Evolutionary conservation across 2,329 filamentous ascomycete species (phyloP).

Genomic region (Colletotrichum abscissum): DNA sequence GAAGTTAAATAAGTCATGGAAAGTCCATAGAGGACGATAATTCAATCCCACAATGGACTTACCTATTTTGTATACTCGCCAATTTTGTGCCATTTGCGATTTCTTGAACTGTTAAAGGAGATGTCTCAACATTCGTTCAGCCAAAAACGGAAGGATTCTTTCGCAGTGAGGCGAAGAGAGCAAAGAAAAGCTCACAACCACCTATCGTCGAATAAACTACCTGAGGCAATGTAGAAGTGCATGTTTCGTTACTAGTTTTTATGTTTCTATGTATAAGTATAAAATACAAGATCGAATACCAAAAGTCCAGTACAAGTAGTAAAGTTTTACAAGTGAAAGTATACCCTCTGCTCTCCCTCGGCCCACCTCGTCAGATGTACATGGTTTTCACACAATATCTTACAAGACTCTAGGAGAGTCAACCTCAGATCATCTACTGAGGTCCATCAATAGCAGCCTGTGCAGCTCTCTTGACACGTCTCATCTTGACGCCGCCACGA

Average conservation of each 20-base stretch:
- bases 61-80: too few species aligned
- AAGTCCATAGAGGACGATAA: too few species aligned
- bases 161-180: too few species aligned
- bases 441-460: not conserved
- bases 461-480: not conserved
- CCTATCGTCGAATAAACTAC: too few species aligned
- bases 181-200: too few species aligned
- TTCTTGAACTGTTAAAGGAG: too few species aligned
- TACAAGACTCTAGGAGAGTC: not conserved
- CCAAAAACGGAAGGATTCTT: too few species aligned
- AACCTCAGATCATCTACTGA: not conserved
- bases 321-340: not conserved
- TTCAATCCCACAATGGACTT: too few species aligned
- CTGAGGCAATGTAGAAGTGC: too few species aligned
- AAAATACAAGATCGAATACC: not conserved
- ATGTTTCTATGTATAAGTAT: not conserved
- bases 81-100: too few species aligned
- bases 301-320: not conserved
- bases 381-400: not conserved
- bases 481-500: slow-evolving; percentile 10
- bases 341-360: not conserved
- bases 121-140: too few species aligned
- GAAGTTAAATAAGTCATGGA: too few species aligned
- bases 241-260: not conserved
- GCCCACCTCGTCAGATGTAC: not conserved